Evolutionary conservation across 768 basidiomycete genomes (phyloP).

Genomic region (Asterophora lycoperdoides): DNA sequence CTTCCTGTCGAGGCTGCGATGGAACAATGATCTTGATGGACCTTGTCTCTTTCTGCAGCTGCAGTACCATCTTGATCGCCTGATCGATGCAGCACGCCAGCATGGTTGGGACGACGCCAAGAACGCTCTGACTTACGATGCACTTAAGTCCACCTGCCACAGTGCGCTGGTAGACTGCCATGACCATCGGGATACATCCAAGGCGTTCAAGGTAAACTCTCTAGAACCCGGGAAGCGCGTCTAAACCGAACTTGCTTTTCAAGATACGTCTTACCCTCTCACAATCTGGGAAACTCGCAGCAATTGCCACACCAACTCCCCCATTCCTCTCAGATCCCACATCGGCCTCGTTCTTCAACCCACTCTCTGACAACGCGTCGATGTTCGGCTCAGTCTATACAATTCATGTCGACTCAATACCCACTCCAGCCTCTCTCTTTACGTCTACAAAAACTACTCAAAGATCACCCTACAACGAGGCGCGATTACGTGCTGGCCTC

Average conservation of each 20-base stretch:
- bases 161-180: slow-evolving; percentile 33
- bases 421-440: slow-evolving; percentile 52
- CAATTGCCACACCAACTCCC: slow-evolving; percentile 28
- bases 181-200: slow-evolving; percentile 14
- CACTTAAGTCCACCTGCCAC: slow-evolving; percentile 43
- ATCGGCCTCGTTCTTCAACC: slow-evolving; percentile 30
- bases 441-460: slow-evolving; percentile 70
- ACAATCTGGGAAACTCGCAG: slow-evolving; percentile 34
- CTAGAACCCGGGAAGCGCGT: not conserved
- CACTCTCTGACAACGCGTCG: slow-evolving; percentile 21
- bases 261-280: slow-evolving; percentile 54
- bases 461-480: slow-evolving; percentile 54
- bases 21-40: slow-evolving; percentile 55
- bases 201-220: slow-evolving; percentile 29
- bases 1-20: slow-evolving; percentile 37
- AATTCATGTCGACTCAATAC: slow-evolving; percentile 51
- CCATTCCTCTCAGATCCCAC: slow-evolving; percentile 38
- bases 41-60: slow-evolving; percentile 63
- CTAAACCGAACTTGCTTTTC: slow-evolving; percentile 6
- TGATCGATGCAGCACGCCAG: slow-evolving; percentile 43
- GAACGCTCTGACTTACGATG: slow-evolving; percentile 31
- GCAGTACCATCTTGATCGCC: slow-evolving; percentile 55
- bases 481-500: slow-evolving; percentile 53
- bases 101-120: slow-evolving; percentile 47
- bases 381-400: slow-evolving; percentile 33